Conservation (phyloP, 768 basidiomycete species). For the Auriscalpium vulgare region DNA sequence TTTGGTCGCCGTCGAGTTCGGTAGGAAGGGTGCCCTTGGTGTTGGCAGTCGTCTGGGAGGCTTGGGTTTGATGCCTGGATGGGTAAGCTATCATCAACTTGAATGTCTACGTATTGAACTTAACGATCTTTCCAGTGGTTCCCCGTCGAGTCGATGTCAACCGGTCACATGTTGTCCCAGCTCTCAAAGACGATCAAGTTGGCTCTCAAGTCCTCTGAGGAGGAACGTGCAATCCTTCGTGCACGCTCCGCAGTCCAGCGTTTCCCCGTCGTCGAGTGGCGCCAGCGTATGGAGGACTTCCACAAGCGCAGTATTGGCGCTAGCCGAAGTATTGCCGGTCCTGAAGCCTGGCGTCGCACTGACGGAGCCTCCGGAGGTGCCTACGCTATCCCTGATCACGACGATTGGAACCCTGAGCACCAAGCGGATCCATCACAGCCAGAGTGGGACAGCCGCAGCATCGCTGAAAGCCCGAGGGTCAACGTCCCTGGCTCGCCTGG, state of each 20-base stretch:
- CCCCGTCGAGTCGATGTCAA: conserved; percentile 90
- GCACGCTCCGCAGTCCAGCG: conserved; percentile 92
- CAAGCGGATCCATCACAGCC: conserved; percentile 63
- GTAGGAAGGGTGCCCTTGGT: conserved; percentile 92
- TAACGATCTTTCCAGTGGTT: conserved; percentile 61
- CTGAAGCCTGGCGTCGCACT: conserved; percentile 70
- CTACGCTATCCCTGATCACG: conserved; percentile 50
- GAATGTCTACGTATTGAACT: not conserved
- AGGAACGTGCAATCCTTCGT: conserved; percentile 87
- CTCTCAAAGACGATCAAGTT: conserved; percentile 91
- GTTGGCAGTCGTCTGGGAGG: conserved; percentile 92
- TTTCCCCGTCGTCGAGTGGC: conserved; percentile 98
- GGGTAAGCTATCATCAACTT: conserved; percentile 48
- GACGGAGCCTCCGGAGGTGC: conserved; percentile 47
- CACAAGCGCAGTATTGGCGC: conserved; percentile 74
- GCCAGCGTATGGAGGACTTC: conserved; percentile 92
- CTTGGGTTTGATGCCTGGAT: conserved; percentile 95
- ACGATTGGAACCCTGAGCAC: conserved; percentile 73
- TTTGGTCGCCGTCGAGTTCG: conserved; percentile 93
- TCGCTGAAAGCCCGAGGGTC: conserved; percentile 31
- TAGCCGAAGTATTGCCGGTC: conserved; percentile 62
- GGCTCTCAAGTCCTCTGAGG: conserved; percentile 82
- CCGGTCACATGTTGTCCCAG: conserved; percentile 91
- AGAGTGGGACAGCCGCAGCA: conserved; percentile 66
- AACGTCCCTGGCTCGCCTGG: conserved; percentile 48